phyloP scores from a whole-genome alignment of 2,329 filamentous ascomycete species.

The Sporothrix brasiliensis region DNA sequence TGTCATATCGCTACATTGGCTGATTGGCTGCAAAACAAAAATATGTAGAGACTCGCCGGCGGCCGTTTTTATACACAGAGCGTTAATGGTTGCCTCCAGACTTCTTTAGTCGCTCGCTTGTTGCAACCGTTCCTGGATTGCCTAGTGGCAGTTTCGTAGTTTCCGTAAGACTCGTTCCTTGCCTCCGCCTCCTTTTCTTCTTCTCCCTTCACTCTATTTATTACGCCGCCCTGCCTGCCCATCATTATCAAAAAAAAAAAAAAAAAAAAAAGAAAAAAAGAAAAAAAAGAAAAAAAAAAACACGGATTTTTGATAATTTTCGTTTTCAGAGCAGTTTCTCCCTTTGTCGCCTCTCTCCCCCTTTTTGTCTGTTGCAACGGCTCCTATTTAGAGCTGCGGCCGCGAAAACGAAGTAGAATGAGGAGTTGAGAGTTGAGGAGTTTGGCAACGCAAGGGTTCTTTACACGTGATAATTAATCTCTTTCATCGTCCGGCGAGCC shows the following conservation, averaged over 20 bases:
- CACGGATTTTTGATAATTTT: no score
- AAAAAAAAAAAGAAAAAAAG: no score
- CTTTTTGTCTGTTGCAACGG: not conserved
- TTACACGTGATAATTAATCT: not conserved
- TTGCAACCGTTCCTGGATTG: slow-evolving; percentile 15
- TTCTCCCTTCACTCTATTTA: not conserved
- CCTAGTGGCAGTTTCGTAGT: not conserved
- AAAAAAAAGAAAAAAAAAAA: no score
- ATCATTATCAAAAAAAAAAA: not conserved
- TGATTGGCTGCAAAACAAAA: not conserved
- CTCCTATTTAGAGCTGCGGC: not conserved
- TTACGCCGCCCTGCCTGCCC: not conserved
- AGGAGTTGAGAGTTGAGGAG: no score
- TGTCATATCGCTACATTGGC: not conserved
- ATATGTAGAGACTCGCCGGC: not conserved
- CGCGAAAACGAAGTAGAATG: no score
- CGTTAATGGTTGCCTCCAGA: not conserved
- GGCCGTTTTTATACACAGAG: not conserved
- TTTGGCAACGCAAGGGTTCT: no score
- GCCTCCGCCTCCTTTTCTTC: not conserved
- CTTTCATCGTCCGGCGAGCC: no score
- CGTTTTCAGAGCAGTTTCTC: not conserved
- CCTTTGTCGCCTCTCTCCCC: not conserved
- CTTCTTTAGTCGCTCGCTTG: not conserved
- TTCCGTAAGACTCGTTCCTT: not conserved